Evolutionary conservation across 176 grass and related monocot species (phyloP).

Genomic region (Guadua angustifolia): DNA sequence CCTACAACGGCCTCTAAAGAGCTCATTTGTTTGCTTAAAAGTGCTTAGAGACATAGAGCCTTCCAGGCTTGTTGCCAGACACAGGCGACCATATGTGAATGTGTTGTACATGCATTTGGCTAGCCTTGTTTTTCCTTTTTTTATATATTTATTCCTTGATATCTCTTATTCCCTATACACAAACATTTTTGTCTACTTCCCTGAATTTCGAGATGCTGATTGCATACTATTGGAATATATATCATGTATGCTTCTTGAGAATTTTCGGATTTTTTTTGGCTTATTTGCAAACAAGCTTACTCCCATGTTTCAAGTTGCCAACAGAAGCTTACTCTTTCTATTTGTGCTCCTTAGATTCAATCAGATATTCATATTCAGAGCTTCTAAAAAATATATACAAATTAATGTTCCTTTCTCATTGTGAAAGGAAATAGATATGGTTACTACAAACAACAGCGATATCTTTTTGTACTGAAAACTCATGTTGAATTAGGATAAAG

Average conservation of each 20-base stretch:
- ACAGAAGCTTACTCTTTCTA: conserved; percentile 8
- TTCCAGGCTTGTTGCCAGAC: neutral
- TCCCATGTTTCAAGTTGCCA: neutral
- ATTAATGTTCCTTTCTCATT: neutral
- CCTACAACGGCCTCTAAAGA: too few relatives aligned
- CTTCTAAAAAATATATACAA: neutral
- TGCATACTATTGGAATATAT: neutral
- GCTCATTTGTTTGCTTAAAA: conserved; percentile 26
- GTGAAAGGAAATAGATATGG: neutral
- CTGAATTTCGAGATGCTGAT: conserved; percentile 4
- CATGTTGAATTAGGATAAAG: neutral
- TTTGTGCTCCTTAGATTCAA: neutral
- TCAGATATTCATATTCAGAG: neutral
- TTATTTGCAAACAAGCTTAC: neutral
- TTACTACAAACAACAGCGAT: neutral
- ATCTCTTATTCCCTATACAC: neutral
- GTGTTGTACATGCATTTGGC: too few relatives aligned
- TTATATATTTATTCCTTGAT: neutral
- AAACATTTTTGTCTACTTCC: conserved; percentile 8
- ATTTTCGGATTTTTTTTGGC: neutral
- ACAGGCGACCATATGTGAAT: too few relatives aligned
- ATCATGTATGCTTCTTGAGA: neutral
- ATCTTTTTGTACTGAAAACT: neutral
- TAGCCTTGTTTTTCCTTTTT: conserved; percentile 10
- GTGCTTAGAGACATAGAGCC: neutral